phyloP scores from a whole-genome alignment of 208 protist genomes.

The Trypanosoma boissoni region DNA sequence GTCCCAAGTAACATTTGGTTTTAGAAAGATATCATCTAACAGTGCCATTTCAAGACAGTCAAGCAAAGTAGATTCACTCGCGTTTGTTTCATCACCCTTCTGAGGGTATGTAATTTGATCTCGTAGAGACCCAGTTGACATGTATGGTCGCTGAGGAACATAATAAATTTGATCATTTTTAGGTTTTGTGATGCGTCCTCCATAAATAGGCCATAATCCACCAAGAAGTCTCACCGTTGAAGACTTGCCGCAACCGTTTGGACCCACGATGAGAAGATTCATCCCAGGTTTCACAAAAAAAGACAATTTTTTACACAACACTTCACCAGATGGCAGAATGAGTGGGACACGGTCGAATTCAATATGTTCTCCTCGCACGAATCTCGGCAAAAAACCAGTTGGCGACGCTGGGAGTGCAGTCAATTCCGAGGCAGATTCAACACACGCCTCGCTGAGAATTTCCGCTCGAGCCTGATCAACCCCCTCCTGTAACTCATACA shows the following conservation, averaged over 20 bases:
- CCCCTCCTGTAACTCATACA: slow-evolving; percentile 42
- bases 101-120: slow-evolving; percentile 90
- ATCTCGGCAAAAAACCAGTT: neutral
- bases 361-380: slow-evolving; percentile 64
- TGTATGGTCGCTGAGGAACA: slow-evolving; percentile 85
- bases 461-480: slow-evolving; percentile 34
- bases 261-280: slow-evolving; percentile 89
- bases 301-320: slow-evolving; percentile 56
- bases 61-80: slow-evolving; percentile 61
- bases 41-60: slow-evolving; percentile 59
- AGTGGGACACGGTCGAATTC: slow-evolving; percentile 78
- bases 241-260: slow-evolving; percentile 90
- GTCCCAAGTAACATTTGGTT: slow-evolving; percentile 60
- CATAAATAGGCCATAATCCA: slow-evolving; percentile 75
- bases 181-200: slow-evolving; percentile 68
- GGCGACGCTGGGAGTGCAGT: neutral
- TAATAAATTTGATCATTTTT: slow-evolving; percentile 78
- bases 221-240: slow-evolving; percentile 83
- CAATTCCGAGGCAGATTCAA: slow-evolving; percentile 6
- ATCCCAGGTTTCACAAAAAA: slow-evolving; percentile 81
- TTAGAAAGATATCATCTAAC: slow-evolving; percentile 57
- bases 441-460: slow-evolving; percentile 20
- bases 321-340: slow-evolving; percentile 47
- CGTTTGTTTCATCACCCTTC: slow-evolving; percentile 37
- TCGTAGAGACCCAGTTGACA: slow-evolving; percentile 70